phyloP scores from a whole-genome alignment of 2,329 filamentous ascomycete species.

The Graphium sp. region DNA sequence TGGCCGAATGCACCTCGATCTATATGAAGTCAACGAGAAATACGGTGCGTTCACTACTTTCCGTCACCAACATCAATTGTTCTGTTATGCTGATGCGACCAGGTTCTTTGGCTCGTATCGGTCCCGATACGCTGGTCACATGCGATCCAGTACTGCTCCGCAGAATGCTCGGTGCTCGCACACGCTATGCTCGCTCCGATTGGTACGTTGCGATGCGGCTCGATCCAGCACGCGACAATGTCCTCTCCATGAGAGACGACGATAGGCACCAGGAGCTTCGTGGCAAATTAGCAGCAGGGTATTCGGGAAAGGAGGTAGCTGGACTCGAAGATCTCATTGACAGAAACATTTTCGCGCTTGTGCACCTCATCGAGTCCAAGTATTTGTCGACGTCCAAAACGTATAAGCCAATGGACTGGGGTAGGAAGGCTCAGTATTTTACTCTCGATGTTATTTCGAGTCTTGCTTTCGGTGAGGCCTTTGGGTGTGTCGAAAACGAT shows the following conservation, averaged over 20 bases:
- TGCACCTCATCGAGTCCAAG: conserved; percentile 21
- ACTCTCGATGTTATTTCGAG: conserved; percentile 36
- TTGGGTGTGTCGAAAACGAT: conserved; percentile 26
- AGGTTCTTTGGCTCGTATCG: conserved; percentile 21
- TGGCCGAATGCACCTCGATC: conserved; percentile 16
- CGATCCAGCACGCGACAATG: conserved; percentile 33
- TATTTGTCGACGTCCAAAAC: conserved; percentile 15
- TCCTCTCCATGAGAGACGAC: conserved; percentile 32
- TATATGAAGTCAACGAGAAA: conserved; percentile 16
- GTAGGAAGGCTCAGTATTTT: conserved; percentile 28
- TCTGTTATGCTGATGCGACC: neutral
- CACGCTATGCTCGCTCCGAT: conserved; percentile 15
- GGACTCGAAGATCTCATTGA: conserved; percentile 30
- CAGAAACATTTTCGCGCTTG: conserved; percentile 22
- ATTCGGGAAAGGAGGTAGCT: conserved; percentile 34
- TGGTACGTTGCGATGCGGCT: conserved; percentile 33
- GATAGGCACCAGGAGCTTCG: conserved; percentile 20
- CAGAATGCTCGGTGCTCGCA: conserved; percentile 18
- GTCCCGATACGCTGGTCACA: conserved; percentile 22
- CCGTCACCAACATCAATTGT: conserved; percentile 7
- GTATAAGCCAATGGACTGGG: conserved; percentile 27
- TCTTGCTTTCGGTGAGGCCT: conserved; percentile 28
- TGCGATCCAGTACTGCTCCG: conserved; percentile 20
- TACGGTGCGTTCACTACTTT: conserved; percentile 13
- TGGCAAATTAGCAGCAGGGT: conserved; percentile 32